These are phyloP conservation scores for Citrullus amarus DNA, from an alignment of 306 rosid species.

Conservation along the genomic window DNA sequence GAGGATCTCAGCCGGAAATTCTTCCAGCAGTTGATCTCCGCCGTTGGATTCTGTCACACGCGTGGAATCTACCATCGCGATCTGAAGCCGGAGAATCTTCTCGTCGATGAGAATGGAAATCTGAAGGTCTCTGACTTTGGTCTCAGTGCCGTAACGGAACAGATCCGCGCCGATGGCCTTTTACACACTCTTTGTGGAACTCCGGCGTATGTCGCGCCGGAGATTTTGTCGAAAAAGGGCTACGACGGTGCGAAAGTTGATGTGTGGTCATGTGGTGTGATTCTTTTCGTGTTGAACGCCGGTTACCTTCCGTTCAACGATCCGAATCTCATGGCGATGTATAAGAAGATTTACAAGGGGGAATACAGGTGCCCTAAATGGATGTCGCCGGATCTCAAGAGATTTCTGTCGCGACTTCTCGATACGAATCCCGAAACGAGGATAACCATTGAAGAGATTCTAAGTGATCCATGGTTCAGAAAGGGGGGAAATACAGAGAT, in stretches of 20 bases:
- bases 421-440: constrained; percentile 47
- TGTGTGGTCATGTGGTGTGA: constrained; percentile 61
- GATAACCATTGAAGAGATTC: constrained; percentile 47
- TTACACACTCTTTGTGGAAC: constrained; percentile 74
- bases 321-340: constrained; percentile 58
- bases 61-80: constrained; percentile 70
- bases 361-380: constrained; percentile 59
- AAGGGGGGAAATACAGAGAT: constrained; percentile 31
- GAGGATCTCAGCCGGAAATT: constrained; percentile 36
- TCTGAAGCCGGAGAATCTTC: constrained; percentile 54
- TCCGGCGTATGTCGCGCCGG: constrained; percentile 84
- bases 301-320: constrained; percentile 71
- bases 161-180: constrained; percentile 45
- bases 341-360: constrained; percentile 57
- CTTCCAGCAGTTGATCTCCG: constrained; percentile 57
- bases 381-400: constrained; percentile 40
- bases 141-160: constrained; percentile 45
- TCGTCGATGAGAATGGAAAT: constrained; percentile 38
- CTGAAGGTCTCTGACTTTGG: constrained; percentile 67
- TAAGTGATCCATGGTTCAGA: constrained; percentile 47
- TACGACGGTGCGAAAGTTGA: constrained; percentile 69
- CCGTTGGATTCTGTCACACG: constrained; percentile 58
- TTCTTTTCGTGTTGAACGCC: constrained; percentile 46
- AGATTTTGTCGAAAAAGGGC: constrained; percentile 52
- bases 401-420: constrained; percentile 37